These are phyloP conservation scores for Zanthoxylum bungeanum DNA, from an alignment of 345 rosid species.

Conservation along the genomic window DNA sequence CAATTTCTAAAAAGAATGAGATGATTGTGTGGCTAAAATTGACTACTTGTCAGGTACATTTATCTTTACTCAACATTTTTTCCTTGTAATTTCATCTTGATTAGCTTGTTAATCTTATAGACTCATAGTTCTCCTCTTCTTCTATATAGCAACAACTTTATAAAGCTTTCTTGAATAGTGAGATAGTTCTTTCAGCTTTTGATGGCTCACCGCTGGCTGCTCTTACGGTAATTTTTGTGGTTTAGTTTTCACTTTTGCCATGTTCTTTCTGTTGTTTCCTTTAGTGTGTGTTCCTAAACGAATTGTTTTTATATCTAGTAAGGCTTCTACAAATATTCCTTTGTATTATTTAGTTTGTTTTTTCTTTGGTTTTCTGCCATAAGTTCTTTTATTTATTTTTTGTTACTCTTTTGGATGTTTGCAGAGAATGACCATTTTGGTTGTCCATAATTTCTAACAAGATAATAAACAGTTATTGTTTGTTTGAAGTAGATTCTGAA, in stretches of 20 bases:
- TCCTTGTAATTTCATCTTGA: conserved; percentile 2
- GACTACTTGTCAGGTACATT: conserved; percentile 78
- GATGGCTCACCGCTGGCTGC: conserved; percentile 99
- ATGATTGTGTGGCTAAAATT: conserved; percentile 89
- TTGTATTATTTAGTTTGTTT: not conserved
- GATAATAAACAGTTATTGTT: not conserved
- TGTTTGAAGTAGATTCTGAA: conserved; percentile 76
- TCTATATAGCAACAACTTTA: conserved; percentile 70
- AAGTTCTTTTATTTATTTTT: not conserved
- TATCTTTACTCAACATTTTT: conserved; percentile 4
- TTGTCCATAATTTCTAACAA: not conserved
- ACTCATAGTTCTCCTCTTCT: conserved; percentile 11
- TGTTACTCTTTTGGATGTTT: not conserved
- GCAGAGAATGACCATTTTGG: not conserved
- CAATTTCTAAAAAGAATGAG: conserved; percentile 87
- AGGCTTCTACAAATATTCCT: not conserved
- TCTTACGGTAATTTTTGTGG: conserved; percentile 59
- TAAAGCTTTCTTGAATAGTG: conserved; percentile 89
- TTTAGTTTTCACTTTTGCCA: conserved; percentile 1
- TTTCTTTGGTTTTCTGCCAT: not conserved
- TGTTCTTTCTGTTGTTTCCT: not conserved
- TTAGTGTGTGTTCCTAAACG: not conserved
- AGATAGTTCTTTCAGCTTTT: conserved; percentile 88
- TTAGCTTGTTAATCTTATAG: conserved; percentile 6
- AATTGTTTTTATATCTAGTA: not conserved